Evolutionary conservation across 2,329 filamentous ascomycete genomes (phyloP).

Genomic region (Tolypocladium album): DNA sequence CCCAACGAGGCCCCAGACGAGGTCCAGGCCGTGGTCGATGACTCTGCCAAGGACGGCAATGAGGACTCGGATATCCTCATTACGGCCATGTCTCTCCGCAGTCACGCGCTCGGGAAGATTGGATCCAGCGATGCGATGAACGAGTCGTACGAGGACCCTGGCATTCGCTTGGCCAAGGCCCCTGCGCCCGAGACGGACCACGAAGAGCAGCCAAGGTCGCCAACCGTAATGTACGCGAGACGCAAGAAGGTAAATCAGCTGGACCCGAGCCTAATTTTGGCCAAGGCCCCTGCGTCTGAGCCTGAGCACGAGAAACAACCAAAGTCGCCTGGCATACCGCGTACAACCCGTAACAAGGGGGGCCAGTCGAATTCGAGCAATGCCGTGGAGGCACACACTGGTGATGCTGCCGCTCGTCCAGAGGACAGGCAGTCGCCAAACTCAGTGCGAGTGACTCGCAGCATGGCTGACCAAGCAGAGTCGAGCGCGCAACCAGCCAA

Average conservation of each 20-base stretch:
- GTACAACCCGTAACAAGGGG: slow-evolving; percentile 16
- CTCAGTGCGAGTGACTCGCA: slow-evolving; percentile 16
- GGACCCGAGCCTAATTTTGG: slow-evolving; percentile 18
- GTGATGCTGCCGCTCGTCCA: slow-evolving; percentile 3
- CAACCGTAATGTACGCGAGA: slow-evolving; percentile 11
- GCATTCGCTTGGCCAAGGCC: slow-evolving; percentile 14
- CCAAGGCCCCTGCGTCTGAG: slow-evolving; percentile 9
- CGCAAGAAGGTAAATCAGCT: slow-evolving; percentile 13
- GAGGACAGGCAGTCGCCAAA: slow-evolving; percentile 10
- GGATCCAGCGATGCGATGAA: slow-evolving; percentile 12
- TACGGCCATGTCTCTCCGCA: slow-evolving; percentile 18
- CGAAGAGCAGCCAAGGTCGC: background rate
- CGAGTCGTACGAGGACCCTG: slow-evolving; percentile 15
- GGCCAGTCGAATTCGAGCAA: slow-evolving; percentile 15
- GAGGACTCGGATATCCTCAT: slow-evolving; percentile 14
- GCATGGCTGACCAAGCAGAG: slow-evolving; percentile 6
- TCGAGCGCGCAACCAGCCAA: background rate
- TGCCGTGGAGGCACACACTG: slow-evolving; percentile 11
- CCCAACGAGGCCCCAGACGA: slow-evolving; percentile 2
- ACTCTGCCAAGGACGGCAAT: slow-evolving; percentile 2
- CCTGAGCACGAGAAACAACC: background rate
- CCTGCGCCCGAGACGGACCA: slow-evolving; percentile 3
- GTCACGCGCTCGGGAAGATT: slow-evolving; percentile 13
- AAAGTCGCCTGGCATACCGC: slow-evolving; percentile 3
- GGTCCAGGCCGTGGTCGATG: slow-evolving; percentile 2